Conservation (phyloP, 2,329 filamentous ascomycete genomes). For the Apiospora hydei region DNA sequence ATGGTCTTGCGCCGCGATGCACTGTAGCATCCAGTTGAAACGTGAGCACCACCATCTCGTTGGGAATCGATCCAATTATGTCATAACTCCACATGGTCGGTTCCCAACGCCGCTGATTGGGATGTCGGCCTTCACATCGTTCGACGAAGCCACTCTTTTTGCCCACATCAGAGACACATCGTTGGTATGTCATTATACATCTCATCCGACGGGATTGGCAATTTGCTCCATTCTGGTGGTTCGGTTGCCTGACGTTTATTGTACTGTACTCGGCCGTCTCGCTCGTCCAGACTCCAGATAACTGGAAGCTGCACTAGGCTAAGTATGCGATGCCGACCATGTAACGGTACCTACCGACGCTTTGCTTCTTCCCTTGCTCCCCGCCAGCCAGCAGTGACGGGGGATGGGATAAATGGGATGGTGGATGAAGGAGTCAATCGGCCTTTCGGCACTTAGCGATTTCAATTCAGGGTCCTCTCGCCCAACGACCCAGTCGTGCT, state of each 20-base stretch:
- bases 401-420: not conserved
- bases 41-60: constrained; percentile 14
- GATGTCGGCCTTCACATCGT: not conserved
- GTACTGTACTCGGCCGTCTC: not conserved
- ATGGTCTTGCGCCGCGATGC: constrained; percentile 6
- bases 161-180: not conserved
- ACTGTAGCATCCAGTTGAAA: constrained; percentile 20
- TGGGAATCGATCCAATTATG: constrained; percentile 22
- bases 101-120: constrained; percentile 14
- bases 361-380: not conserved
- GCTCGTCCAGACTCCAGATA: not conserved
- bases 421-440: constrained; percentile 7
- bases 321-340: not conserved
- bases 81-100: constrained; percentile 22
- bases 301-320: not conserved
- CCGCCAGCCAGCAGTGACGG: not conserved
- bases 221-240: constrained; percentile 11
- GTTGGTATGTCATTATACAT: constrained; percentile 18
- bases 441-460: constrained; percentile 20
- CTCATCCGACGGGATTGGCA: not conserved
- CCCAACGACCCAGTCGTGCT: constrained; percentile 12
- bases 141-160: constrained; percentile 10
- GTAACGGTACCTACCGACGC: not conserved
- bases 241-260: not conserved
- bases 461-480: constrained; percentile 12